These are phyloP conservation scores for Backusella sp. DNA, from an alignment of 192 early-diverging fungal genomes.

Conservation along the genomic window DNA sequence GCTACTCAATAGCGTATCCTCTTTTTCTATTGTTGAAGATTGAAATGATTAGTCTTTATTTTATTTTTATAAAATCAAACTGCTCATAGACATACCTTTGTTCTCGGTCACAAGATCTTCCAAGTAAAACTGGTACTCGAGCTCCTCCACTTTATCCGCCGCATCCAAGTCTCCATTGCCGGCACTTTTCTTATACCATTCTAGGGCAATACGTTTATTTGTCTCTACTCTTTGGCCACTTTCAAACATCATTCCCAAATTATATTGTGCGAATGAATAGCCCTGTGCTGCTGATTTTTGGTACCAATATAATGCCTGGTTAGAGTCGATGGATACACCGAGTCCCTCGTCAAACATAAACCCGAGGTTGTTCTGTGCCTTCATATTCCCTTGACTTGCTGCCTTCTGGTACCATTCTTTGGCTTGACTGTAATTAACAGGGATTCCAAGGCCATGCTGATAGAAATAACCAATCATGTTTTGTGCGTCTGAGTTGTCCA, in stretches of 20 bases:
- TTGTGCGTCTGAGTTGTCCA: conserved; percentile 49
- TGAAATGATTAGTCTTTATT: too few species aligned
- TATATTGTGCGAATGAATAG: conserved; percentile 58
- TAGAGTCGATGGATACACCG: conserved; percentile 51
- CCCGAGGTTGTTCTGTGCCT: conserved; percentile 77
- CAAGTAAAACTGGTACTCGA: neutral
- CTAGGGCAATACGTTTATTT: conserved; percentile 45
- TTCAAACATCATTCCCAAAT: conserved; percentile 75
- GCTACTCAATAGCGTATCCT: neutral
- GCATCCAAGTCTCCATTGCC: neutral
- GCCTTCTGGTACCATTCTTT: conserved; percentile 59
- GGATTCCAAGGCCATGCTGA: conserved; percentile 54
- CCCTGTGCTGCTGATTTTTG: conserved; percentile 45
- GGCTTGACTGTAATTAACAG: conserved; percentile 45
- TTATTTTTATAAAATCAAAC: neutral
- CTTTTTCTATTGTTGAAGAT: neutral
- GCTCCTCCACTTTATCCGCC: neutral
- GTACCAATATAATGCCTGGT: conserved; percentile 57
- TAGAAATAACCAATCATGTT: conserved; percentile 51
- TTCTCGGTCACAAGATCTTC: neutral
- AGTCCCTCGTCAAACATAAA: conserved; percentile 78
- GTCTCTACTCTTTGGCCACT: conserved; percentile 53
- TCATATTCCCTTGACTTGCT: conserved; percentile 65
- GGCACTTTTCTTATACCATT: conserved; percentile 45
- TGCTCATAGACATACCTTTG: neutral